Conservation (phyloP, 306 rosid genomes). For the Prunus persica region Prunus_persica_NCBIv2 NC_034010.1:21791001-21791500, state of each 20-base stretch:
- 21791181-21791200: not conserved
- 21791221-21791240: not conserved
- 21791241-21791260: not conserved
- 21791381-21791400: not conserved
- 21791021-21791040: not conserved
- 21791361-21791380: not conserved
- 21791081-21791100: not conserved
- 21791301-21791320: conserved; percentile 3
- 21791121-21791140: not conserved
- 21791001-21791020: not conserved
- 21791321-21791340: conserved; percentile 24
- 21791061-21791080: not conserved
- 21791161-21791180: not conserved
- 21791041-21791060: not conserved
- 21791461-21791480: not conserved
- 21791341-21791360: not conserved
- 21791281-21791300: not conserved
- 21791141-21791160: not conserved
- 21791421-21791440: not conserved
- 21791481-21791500: not conserved
- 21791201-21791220: not conserved
- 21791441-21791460: not conserved
- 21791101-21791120: not conserved
- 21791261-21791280: not conserved
- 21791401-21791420: not conserved